phyloP scores from a whole-genome alignment of 371 early-diverging fungal genomes.

The Lichtheimia hyalospora region DNA sequence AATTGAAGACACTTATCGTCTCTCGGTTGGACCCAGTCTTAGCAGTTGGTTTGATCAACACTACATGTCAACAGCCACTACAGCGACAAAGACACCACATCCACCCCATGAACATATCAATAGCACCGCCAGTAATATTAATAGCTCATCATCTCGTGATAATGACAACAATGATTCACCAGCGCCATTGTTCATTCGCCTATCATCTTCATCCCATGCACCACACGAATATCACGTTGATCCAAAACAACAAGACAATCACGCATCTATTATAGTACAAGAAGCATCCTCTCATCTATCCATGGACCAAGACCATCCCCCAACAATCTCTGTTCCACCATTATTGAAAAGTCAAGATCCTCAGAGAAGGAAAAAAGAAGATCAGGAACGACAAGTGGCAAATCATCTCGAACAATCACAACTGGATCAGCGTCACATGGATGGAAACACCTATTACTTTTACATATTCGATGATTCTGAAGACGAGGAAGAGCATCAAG shows the following conservation, averaged over 20 bases:
- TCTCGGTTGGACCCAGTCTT: not conserved
- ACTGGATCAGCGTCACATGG: not conserved
- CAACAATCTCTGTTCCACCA: not conserved
- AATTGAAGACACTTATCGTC: not conserved
- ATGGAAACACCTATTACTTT: constrained; percentile 5
- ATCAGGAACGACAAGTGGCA: not conserved
- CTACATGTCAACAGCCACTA: not conserved
- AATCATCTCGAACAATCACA: too few relatives aligned
- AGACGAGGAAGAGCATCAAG: not conserved
- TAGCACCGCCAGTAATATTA: not conserved
- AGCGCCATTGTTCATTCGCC: too few relatives aligned
- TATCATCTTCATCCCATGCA: too few relatives aligned
- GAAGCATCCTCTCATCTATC: not conserved
- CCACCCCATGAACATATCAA: not conserved
- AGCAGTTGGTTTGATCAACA: not conserved
- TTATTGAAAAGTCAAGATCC: not conserved
- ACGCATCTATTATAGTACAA: not conserved
- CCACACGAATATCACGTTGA: too few relatives aligned
- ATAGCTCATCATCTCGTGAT: too few relatives aligned
- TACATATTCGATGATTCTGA: constrained; percentile 7
- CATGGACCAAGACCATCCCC: not conserved
- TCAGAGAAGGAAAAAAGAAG: not conserved
- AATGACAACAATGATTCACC: too few relatives aligned
- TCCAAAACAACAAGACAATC: not conserved
- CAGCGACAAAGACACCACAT: not conserved